Percentiles rank a stretch among this genome's conserved stretches.
These are phyloP conservation scores for Populus hybrid DNA, from an alignment of 441 rosid species.

Conservation along the genomic window DNA sequence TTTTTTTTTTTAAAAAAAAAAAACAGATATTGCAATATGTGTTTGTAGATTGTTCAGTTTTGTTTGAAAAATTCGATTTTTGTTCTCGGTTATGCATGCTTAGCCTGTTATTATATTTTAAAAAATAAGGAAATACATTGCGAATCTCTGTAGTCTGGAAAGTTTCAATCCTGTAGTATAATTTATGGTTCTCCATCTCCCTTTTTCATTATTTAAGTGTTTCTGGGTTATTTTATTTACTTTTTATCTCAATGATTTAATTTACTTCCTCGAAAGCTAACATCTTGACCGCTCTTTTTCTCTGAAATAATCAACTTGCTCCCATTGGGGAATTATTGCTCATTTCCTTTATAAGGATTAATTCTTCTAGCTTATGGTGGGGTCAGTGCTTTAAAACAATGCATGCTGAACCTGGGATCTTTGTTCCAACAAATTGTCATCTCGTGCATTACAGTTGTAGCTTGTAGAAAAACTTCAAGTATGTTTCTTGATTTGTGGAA, in stretches of 20 bases:
- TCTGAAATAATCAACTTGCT: no score
- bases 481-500: neutral
- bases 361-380: neutral
- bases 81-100: neutral
- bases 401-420: neutral
- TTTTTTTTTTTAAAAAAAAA: neutral
- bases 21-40: no score
- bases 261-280: no score
- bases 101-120: no score
- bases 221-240: no score
- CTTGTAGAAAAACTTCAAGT: neutral
- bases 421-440: neutral
- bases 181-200: neutral
- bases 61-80: neutral
- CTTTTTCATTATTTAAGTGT: neutral
- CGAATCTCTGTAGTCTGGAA: neutral
- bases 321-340: neutral
- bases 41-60: neutral
- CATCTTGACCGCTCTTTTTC: no score
- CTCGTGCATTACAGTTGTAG: neutral
- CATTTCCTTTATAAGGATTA: neutral
- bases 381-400: neutral
- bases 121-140: no score
- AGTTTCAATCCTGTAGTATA: conserved; percentile 7
- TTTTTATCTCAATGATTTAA: no score